Percentiles rank a stretch among this genome's conserved stretches.
Conservation (phyloP, 148 eudicot genomes). For the Fallopia convolvulus region DNA sequence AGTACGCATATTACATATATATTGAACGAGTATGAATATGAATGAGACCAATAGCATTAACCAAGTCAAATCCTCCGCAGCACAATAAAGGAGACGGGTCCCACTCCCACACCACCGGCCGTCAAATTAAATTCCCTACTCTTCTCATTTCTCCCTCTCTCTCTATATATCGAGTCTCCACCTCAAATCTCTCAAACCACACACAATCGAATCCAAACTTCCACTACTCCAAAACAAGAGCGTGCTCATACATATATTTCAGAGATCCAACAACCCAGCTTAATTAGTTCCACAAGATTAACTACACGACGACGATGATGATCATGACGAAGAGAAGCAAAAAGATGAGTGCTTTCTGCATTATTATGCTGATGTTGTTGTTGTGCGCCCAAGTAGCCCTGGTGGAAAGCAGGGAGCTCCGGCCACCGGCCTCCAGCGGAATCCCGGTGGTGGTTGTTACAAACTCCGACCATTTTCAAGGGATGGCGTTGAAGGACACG, state of each 20-base stretch:
- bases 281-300: too few species aligned
- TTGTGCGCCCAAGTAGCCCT: neutral
- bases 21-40: too few species aligned
- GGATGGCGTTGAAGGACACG: neutral
- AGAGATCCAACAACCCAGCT: too few species aligned
- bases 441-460: neutral
- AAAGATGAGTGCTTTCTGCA: neutral
- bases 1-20: neutral
- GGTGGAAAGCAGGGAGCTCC: conserved; percentile 1
- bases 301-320: neutral
- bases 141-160: neutral
- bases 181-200: neutral
- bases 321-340: neutral
- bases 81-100: neutral
- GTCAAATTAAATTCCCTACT: neutral
- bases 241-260: too few species aligned
- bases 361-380: neutral
- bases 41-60: too few species aligned
- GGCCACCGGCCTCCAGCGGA: neutral
- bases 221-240: neutral
- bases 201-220: neutral
- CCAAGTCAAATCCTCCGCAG: too few species aligned
- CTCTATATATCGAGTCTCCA: neutral
- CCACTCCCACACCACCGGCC: neutral
- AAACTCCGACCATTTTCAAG: neutral